Evolutionary conservation across 2,329 filamentous ascomycete genomes (phyloP), one percentile per base, ranked within the genome.

Genomic region (Calonectria leucothoes): DNA sequence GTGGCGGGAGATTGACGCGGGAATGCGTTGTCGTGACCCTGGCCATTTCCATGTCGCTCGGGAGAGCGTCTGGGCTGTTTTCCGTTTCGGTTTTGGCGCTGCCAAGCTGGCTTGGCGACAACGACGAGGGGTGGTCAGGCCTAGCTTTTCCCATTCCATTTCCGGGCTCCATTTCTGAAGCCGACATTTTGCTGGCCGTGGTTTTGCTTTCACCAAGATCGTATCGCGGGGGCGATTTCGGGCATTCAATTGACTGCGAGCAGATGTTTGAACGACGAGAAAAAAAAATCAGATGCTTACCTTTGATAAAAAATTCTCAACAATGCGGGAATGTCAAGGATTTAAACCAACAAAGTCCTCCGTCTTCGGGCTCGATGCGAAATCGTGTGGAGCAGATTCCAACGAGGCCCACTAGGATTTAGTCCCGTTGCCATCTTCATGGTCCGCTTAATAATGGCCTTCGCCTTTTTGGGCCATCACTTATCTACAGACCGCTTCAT

Each of bases 261-360:
- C 7, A 25, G n/a, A 25, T 27, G 31, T 20, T 31, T 25, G 17
- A 12, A 59, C 6, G 15, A 25, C 25, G 20, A 39, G 25, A 59
- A 27, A 52, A 31, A 49, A 49, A 49, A 49, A 49, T 4, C 7
- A 52, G 23, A 37, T 37, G 33, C 48, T 45, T 10, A 10, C 17
- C 31, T 14, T 27, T 35, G 25, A 11, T 51, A 5, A 55, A 49
- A 17, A 66, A 59, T 25, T 61, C 57, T 48, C 39, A 17, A 64
- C 48, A 29, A 35, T 4, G 37, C 70, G 70, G 70, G 51, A 72
- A 69, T 72, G 70, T 65, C 51, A 57, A 72, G 70, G 70, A 69
- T 72, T 72, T 72, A 72, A 72, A 64, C 59, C 27, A 49, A 42
- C 52, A 35, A 20, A 31, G 15, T 57, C 23, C 66, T 69, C 70